Percentiles rank a stretch among this genome's conserved stretches.
Evolutionary conservation across 768 basidiomycete species (phyloP).

Genomic region (Royoungia palumana): DNA sequence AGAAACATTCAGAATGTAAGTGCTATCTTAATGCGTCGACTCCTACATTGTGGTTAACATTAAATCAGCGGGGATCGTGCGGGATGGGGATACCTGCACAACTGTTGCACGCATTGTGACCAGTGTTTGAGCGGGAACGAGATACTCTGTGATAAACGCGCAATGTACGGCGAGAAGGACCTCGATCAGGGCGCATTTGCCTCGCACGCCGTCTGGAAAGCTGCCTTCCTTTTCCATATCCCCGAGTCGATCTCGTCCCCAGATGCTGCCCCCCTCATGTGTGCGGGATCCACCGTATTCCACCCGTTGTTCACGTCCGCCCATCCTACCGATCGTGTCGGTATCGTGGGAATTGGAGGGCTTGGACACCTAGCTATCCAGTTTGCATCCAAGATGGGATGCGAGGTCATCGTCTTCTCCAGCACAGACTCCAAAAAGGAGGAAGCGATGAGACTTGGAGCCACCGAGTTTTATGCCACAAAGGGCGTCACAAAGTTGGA

Average conservation of each 20-base stretch:
- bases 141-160: constrained; percentile 22
- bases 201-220: constrained; percentile 35
- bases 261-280: constrained; percentile 36
- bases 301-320: constrained; percentile 24
- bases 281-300: constrained; percentile 36
- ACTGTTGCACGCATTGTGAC: constrained; percentile 32
- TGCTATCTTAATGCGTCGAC: not conserved
- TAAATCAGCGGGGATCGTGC: constrained; percentile 33
- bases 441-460: constrained; percentile 33
- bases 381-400: constrained; percentile 40
- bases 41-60: not conserved
- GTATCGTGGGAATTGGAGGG: constrained; percentile 35
- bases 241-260: constrained; percentile 30
- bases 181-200: constrained; percentile 35
- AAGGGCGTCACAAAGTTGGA: constrained; percentile 25
- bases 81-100: constrained; percentile 36
- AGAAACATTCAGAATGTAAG: constrained; percentile 32
- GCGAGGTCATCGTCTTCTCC: constrained; percentile 36
- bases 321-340: constrained; percentile 32
- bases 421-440: constrained; percentile 31
- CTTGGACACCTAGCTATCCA: constrained; percentile 39
- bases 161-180: constrained; percentile 25
- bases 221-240: constrained; percentile 34
- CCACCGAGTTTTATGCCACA: constrained; percentile 35
- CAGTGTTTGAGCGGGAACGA: constrained; percentile 35